Conservation (phyloP, 345 rosid genomes). For the Bruguiera parviflora region DNA sequence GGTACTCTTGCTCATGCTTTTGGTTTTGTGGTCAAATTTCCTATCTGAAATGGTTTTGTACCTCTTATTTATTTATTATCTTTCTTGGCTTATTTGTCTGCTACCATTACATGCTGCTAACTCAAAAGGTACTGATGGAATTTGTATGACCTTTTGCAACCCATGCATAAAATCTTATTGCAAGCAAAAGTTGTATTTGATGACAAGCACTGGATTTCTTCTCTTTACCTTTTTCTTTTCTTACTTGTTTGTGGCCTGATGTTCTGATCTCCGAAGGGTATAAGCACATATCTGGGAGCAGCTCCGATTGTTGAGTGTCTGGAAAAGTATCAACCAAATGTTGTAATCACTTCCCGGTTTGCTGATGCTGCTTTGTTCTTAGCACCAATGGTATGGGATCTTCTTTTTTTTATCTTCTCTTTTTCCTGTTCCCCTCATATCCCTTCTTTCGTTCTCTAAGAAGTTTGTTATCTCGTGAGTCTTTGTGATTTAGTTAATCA, state of each 20-base stretch:
- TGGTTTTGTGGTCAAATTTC: background rate
- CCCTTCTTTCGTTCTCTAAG: background rate
- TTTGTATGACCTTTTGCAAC: too few relatives aligned
- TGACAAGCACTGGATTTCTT: background rate
- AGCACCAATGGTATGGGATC: conserved; percentile 75
- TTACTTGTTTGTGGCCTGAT: conserved; percentile 4
- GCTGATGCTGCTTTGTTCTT: conserved; percentile 92
- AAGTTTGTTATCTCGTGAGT: background rate
- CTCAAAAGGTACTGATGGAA: too few relatives aligned
- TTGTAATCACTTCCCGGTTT: conserved; percentile 74
- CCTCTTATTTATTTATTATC: background rate
- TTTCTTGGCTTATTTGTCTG: background rate
- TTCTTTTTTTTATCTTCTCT: background rate
- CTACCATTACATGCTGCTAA: background rate
- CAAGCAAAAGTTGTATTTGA: background rate
- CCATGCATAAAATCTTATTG: too few relatives aligned
- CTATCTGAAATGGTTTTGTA: background rate
- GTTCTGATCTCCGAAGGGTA: conserved; percentile 48
- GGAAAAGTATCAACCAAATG: conserved; percentile 75
- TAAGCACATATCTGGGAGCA: conserved; percentile 90
- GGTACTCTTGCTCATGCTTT: conserved; percentile 22
- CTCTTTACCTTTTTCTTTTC: background rate
- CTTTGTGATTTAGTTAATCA: background rate
- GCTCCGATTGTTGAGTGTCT: conserved; percentile 91
- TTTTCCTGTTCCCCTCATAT: background rate